A percentile compares a stretch with the other conserved stretches of the same genome.
Conservation (phyloP, 331 rosid species). For the Quercus tomentella region DNA sequence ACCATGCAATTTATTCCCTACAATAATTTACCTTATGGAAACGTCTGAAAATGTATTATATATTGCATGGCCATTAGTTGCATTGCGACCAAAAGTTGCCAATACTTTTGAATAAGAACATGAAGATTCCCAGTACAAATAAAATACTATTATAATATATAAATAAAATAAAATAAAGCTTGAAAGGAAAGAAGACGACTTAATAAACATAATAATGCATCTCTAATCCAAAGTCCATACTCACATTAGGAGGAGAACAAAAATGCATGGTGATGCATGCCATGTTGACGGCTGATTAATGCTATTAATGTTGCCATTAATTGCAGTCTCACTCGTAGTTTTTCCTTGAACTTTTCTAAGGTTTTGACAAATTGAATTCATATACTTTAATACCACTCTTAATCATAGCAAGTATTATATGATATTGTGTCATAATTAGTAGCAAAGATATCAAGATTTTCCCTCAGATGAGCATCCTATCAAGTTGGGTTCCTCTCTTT, state of each 20-base stretch:
- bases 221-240: background rate
- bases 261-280: conserved; percentile 25
- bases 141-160: too few species aligned
- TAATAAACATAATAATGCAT: background rate
- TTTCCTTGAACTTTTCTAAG: conserved; percentile 14
- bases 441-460: conserved; percentile 50
- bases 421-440: conserved; percentile 56
- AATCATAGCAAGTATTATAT: conserved; percentile 44
- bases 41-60: too few species aligned
- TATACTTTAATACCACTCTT: conserved; percentile 56
- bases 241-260: background rate
- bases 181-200: background rate
- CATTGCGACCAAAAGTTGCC: too few species aligned
- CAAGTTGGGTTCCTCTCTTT: conserved; percentile 28
- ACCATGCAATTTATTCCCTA: too few species aligned
- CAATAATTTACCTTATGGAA: too few species aligned
- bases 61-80: too few species aligned
- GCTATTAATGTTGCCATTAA: background rate
- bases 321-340: conserved; percentile 2
- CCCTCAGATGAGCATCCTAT: conserved; percentile 62
- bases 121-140: too few species aligned
- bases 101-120: too few species aligned
- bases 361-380: conserved; percentile 30
- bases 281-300: conserved; percentile 17
- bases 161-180: too few species aligned